These are phyloP conservation scores for Myxozyma mucilagina DNA, from an alignment of 805 yeast genomes.

Conservation along the genomic window DNA sequence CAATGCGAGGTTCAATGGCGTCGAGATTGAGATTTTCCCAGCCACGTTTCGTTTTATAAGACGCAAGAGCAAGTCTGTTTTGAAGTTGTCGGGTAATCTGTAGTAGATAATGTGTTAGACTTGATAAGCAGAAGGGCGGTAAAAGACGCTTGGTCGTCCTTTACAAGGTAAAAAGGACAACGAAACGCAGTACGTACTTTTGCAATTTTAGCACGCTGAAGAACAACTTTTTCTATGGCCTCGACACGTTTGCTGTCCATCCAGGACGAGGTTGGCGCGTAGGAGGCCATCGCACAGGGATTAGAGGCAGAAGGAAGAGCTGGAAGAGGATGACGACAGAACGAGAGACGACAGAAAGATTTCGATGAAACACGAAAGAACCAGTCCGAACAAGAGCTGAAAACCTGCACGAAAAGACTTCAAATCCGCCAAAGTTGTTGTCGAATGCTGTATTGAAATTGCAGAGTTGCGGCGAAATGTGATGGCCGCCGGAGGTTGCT, in stretches of 20 bases:
- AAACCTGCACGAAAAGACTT: no score
- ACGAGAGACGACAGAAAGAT: background rate
- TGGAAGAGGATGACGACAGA: background rate
- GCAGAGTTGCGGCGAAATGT: no score
- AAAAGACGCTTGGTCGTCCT: no score
- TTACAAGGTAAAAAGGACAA: background rate
- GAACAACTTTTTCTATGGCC: constrained; percentile 39
- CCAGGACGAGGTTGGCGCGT: constrained; percentile 23
- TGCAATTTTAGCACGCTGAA: constrained; percentile 47
- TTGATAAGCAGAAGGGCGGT: background rate
- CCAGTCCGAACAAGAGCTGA: no score
- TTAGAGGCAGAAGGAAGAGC: background rate
- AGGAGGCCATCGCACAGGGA: constrained; percentile 8
- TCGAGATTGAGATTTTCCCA: constrained; percentile 43
- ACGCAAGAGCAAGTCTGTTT: constrained; percentile 45
- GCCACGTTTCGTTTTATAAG: constrained; percentile 45
- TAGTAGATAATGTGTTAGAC: background rate
- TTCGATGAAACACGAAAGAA: no score
- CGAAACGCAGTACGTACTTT: constrained; percentile 34
- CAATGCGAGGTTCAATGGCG: constrained; percentile 41
- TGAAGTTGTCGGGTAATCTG: constrained; percentile 46
- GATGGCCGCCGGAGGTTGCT: no score
- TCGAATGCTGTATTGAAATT: no score
- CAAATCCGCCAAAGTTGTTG: no score
- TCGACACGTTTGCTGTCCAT: constrained; percentile 32